These are phyloP conservation scores for Penicillium fuscoglaucum DNA, from an alignment of 2,329 filamentous ascomycete species.

Conservation along the genomic window DNA sequence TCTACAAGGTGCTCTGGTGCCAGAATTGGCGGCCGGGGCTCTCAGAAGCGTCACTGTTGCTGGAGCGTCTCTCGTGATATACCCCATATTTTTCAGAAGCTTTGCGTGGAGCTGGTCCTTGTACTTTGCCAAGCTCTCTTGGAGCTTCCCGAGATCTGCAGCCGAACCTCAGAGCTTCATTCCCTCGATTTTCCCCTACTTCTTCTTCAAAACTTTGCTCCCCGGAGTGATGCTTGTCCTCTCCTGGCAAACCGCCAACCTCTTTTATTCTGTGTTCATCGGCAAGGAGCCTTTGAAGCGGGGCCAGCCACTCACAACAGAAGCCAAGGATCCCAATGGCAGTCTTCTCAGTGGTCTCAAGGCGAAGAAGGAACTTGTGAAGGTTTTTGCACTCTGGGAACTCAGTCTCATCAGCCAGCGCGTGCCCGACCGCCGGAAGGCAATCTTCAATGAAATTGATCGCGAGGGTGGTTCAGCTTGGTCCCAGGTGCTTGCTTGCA, in stretches of 20 bases:
- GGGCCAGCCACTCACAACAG: slow-evolving; percentile 75
- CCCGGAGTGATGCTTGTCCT: slow-evolving; percentile 68
- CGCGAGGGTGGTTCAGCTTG: slow-evolving; percentile 76
- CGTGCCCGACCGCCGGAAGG: slow-evolving; percentile 72
- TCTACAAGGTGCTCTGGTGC: slow-evolving; percentile 38
- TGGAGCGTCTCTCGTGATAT: slow-evolving; percentile 56
- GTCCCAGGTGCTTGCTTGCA: slow-evolving; percentile 72
- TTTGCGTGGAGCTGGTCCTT: slow-evolving; percentile 70
- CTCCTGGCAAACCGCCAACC: slow-evolving; percentile 75
- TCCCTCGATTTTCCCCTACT: slow-evolving; percentile 57
- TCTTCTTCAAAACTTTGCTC: slow-evolving; percentile 57
- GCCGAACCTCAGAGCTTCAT: slow-evolving; percentile 56
- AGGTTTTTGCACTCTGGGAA: slow-evolving; percentile 89
- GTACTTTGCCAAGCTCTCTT: slow-evolving; percentile 69
- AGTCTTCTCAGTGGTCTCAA: slow-evolving; percentile 82
- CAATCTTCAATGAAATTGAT: slow-evolving; percentile 85
- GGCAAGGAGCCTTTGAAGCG: slow-evolving; percentile 80
- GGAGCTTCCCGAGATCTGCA: slow-evolving; percentile 71
- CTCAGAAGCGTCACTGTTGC: slow-evolving; percentile 43
- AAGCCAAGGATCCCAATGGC: slow-evolving; percentile 88
- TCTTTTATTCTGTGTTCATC: slow-evolving; percentile 77
- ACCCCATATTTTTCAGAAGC: slow-evolving; percentile 62
- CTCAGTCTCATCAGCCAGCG: slow-evolving; percentile 74
- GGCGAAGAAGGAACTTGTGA: slow-evolving; percentile 75
- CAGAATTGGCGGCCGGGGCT: slow-evolving; percentile 36